phyloP scores from a whole-genome alignment of 495 filamentous ascomycete species.

The Aspergillus sparsus region DNA sequence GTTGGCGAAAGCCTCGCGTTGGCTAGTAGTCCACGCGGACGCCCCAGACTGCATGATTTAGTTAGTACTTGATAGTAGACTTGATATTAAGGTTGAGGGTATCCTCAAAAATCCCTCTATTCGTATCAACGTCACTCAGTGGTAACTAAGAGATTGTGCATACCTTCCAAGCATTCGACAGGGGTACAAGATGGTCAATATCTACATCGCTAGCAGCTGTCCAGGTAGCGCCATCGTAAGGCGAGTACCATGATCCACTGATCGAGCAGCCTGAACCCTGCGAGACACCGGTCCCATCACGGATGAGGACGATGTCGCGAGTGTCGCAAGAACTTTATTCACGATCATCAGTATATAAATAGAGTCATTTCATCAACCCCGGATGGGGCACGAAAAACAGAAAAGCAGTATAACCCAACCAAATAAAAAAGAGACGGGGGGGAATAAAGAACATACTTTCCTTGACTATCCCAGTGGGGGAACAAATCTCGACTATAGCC shows the following conservation, averaged over 20 bases:
- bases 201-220: slow-evolving; percentile 64
- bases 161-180: slow-evolving; percentile 74
- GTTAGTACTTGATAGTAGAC: neutral
- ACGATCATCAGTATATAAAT: neutral
- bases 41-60: slow-evolving; percentile 41
- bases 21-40: slow-evolving; percentile 56
- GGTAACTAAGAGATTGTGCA: slow-evolving; percentile 2
- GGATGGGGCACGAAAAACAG: too few relatives aligned
- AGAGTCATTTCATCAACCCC: neutral
- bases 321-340: slow-evolving; percentile 57
- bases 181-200: slow-evolving; percentile 75
- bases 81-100: neutral
- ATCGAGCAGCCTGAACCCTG: slow-evolving; percentile 55
- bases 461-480: slow-evolving; percentile 66
- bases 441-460: slow-evolving; percentile 15
- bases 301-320: slow-evolving; percentile 67
- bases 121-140: neutral
- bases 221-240: slow-evolving; percentile 72
- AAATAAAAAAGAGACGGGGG: neutral
- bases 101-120: neutral
- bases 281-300: slow-evolving; percentile 62
- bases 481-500: slow-evolving; percentile 64
- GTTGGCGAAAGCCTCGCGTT: slow-evolving; percentile 69
- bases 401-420: too few relatives aligned
- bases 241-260: slow-evolving; percentile 62